phyloP scores from a whole-genome alignment of 495 filamentous ascomycete species.

The Neurospora sp. region DNA sequence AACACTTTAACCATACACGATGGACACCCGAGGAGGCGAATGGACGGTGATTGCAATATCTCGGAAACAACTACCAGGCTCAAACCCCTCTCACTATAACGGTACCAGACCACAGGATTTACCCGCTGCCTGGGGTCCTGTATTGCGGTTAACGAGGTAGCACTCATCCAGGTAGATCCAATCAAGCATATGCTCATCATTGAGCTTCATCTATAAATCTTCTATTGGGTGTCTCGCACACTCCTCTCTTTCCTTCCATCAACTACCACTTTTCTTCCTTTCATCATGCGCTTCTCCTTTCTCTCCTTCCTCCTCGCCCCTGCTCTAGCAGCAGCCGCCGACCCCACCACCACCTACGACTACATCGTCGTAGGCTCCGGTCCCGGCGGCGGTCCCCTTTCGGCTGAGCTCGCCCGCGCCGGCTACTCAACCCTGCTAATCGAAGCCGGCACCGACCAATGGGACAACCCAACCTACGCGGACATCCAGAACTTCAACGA shows the following conservation, averaged over 20 bases:
- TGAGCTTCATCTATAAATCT: neutral
- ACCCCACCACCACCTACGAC: slow-evolving; percentile 34
- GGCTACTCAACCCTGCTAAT: slow-evolving; percentile 51
- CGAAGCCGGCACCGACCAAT: slow-evolving; percentile 55
- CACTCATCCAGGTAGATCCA: neutral
- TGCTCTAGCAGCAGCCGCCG: slow-evolving; percentile 10
- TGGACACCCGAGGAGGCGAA: neutral
- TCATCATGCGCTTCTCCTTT: slow-evolving; percentile 19
- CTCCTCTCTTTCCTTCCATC: slow-evolving; percentile 25
- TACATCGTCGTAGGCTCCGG: slow-evolving; percentile 60
- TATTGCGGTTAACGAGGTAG: neutral
- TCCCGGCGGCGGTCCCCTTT: slow-evolving; percentile 54
- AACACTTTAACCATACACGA: neutral
- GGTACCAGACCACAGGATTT: neutral
- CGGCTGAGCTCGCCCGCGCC: slow-evolving; percentile 49
- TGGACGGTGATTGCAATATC: neutral
- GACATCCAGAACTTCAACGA: slow-evolving; percentile 32
- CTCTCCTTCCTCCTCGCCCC: slow-evolving; percentile 18
- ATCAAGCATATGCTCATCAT: neutral
- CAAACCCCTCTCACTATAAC: neutral
- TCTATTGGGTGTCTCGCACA: neutral
- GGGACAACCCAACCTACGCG: slow-evolving; percentile 34
- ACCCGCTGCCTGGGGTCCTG: neutral
- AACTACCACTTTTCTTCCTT: neutral
- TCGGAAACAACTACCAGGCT: neutral